These are phyloP conservation scores for Prunus mume DNA, from an alignment of 306 rosid species.

Conservation along the genomic window DNA sequence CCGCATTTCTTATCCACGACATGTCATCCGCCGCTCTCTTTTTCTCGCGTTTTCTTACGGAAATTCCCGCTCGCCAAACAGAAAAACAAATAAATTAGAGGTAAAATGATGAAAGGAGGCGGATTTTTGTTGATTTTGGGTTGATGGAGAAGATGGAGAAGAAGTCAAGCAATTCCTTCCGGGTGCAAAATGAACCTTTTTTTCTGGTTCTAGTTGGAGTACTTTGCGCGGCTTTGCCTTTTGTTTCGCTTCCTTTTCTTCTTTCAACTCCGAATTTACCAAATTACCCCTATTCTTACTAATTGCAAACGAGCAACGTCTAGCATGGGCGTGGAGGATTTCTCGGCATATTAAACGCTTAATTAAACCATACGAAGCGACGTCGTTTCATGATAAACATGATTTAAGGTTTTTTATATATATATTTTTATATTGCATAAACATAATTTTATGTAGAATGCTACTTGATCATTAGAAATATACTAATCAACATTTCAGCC, in stretches of 20 bases:
- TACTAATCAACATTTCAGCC: neutral
- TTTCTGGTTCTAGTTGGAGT: neutral
- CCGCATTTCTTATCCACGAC: constrained; percentile 95
- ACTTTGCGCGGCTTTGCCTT: constrained; percentile 6
- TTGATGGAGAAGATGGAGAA: neutral
- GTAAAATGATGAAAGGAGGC: neutral
- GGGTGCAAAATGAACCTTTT: neutral
- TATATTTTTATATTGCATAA: neutral
- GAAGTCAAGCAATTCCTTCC: neutral
- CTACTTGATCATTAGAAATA: neutral
- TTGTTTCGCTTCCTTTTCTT: neutral
- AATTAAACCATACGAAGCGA: neutral
- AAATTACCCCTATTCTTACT: neutral
- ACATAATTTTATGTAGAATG: neutral
- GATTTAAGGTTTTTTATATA: neutral
- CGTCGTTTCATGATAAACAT: neutral
- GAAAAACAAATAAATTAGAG: neutral
- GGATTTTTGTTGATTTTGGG: neutral
- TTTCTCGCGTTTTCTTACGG: constrained; percentile 13
- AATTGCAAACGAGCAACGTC: neutral
- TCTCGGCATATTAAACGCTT: neutral
- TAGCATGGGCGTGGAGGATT: neutral
- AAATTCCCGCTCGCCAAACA: neutral
- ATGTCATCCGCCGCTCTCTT: constrained; percentile 28
- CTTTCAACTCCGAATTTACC: neutral